phyloP scores from a whole-genome alignment of 2,329 filamentous ascomycete genomes.

The Setomelanomma holmii region DNA sequence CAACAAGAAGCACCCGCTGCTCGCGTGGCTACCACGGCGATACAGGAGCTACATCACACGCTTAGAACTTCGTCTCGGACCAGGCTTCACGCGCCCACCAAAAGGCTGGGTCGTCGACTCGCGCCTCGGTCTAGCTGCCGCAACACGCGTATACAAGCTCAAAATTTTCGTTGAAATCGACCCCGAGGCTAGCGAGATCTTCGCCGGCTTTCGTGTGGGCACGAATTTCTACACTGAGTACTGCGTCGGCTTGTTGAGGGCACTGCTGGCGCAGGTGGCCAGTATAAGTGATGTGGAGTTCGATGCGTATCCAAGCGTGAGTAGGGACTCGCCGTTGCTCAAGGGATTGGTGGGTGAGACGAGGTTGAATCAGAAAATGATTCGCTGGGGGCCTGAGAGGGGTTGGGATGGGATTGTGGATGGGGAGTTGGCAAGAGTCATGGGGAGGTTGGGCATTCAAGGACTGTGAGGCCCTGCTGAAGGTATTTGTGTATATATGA shows the following conservation, averaged over 20 bases:
- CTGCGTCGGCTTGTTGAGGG: slow-evolving; percentile 63
- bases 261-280: slow-evolving; percentile 65
- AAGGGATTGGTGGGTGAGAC: slow-evolving; percentile 63
- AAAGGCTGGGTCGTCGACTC: slow-evolving; percentile 72
- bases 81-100: slow-evolving; percentile 75
- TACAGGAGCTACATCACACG: slow-evolving; percentile 68
- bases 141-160: slow-evolving; percentile 64
- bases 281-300: slow-evolving; percentile 68
- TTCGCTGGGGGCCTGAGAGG: slow-evolving; percentile 73
- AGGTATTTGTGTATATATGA: background rate
- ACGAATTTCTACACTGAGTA: slow-evolving; percentile 76
- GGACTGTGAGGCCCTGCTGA: background rate
- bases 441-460: slow-evolving; percentile 32
- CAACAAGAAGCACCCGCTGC: slow-evolving; percentile 74
- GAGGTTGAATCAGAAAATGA: slow-evolving; percentile 56
- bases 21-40: slow-evolving; percentile 68
- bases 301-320: slow-evolving; percentile 72
- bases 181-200: slow-evolving; percentile 68
- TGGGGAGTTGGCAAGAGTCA: slow-evolving; percentile 31
- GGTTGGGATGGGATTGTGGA: slow-evolving; percentile 63
- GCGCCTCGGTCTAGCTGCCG: slow-evolving; percentile 69
- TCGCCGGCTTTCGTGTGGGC: slow-evolving; percentile 70
- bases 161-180: slow-evolving; percentile 76
- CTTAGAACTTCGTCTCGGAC: slow-evolving; percentile 74
- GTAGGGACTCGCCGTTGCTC: slow-evolving; percentile 71